Base-by-base conservation (phyloP, 2,329 filamentous ascomycete species). In the Botrytis galanthina region DNA sequence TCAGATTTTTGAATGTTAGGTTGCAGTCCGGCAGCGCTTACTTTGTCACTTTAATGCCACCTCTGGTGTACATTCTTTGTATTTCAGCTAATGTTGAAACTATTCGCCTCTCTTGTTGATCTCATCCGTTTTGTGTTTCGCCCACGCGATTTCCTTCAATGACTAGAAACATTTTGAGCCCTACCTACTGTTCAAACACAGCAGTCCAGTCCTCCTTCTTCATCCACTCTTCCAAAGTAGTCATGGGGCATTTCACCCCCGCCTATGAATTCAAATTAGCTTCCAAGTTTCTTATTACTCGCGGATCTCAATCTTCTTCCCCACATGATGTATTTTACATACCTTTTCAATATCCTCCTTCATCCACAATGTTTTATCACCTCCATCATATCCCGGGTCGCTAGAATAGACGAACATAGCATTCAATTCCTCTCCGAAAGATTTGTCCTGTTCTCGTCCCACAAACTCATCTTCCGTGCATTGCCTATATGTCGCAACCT, bases 321-420 rank as follows among this genome's bases (percentile, higher is more conserved):
- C 37, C 1, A 14, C 4, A 67, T 39, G 37, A 22, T 12, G 9
- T 1, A 18, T 20, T 75, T 44, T 7, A 67, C 46, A 54, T 54
- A 67, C 46, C 46, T 54, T 67, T n/a, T 48, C 59, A 39, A 78
- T 74, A 73, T 77, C 72, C 29, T 78, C 71, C 6, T 59, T 59
- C 32, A 59, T 72, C 16, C 76, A 67, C 16, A 82, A 78, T 39
- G 75, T 77, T 16, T 79, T 78, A 73, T 83, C 80, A 0, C 80
- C 75, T 0, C 81, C 82, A 76, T 82, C 79, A 73, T 82, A 84
- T 1, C 83, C 82, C 76, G 78, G 82, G 35, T 78, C 76, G n/a
- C 69, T 42, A 35, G 61, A 59, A 72, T 76, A 78, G 1, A 71
- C 74, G 67, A 78, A 80, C 78, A 82, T 82, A 60, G 83, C 81